These are phyloP conservation scores for Saccharomyces uvarum DNA, from an alignment of 1,139 yeast species.

Conservation along the genomic window DNA sequence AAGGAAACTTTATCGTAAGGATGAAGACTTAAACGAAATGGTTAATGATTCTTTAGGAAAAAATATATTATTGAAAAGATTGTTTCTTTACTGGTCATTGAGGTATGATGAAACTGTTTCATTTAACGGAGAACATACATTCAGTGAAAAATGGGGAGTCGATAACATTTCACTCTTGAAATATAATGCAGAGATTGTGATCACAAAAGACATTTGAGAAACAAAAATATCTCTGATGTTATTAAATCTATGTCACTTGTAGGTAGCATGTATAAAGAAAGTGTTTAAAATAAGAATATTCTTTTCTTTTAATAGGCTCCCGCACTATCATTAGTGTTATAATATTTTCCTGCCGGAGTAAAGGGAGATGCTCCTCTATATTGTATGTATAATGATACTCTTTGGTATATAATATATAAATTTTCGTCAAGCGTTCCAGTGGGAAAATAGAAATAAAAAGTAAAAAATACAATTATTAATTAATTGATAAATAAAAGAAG, in stretches of 20 bases:
- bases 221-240: not conserved
- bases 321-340: not conserved
- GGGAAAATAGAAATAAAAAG: not conserved
- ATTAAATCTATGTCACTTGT: too few species aligned
- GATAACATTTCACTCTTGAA: constrained; percentile 22
- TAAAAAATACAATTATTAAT: not conserved
- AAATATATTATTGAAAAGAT: constrained; percentile 20
- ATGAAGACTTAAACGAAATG: constrained; percentile 26
- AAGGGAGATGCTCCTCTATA: not conserved
- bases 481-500: not conserved
- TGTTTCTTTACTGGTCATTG: constrained; percentile 25
- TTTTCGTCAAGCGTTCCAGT: not conserved
- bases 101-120: constrained; percentile 21
- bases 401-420: not conserved
- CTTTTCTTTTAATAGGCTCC: too few species aligned
- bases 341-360: not conserved
- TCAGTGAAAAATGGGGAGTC: constrained; percentile 30
- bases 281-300: not conserved
- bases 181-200: constrained; percentile 11
- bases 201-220: constrained; percentile 2
- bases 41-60: constrained; percentile 17
- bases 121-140: constrained; percentile 11
- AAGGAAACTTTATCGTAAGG: constrained; percentile 22
- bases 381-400: not conserved
- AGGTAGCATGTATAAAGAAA: not conserved